These are phyloP conservation scores for Cephalotrichum gorgonifer DNA, from an alignment of 2,329 filamentous ascomycete genomes.

Conservation along the genomic window DNA sequence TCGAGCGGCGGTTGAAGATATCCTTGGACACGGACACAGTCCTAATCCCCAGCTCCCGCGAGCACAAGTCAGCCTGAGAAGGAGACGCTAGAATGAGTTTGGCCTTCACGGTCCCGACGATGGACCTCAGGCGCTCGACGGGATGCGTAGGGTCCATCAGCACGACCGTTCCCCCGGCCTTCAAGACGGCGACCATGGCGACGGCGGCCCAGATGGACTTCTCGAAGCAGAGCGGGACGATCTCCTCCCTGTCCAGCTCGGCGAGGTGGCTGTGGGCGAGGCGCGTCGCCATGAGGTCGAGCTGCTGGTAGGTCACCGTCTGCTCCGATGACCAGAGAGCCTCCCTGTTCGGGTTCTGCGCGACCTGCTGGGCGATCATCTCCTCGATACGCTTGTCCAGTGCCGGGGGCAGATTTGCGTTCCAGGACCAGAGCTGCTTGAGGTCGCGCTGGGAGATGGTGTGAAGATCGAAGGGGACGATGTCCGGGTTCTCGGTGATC, in stretches of 20 bases:
- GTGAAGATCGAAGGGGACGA: no score
- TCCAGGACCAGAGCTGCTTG: constrained; percentile 35
- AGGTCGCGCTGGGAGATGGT: constrained; percentile 17
- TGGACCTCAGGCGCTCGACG: constrained; percentile 29
- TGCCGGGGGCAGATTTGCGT: constrained; percentile 26
- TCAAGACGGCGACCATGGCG: constrained; percentile 34
- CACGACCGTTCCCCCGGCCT: constrained; percentile 34
- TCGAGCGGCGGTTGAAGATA: constrained; percentile 10
- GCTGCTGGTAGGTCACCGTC: constrained; percentile 31
- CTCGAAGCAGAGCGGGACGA: constrained; percentile 38
- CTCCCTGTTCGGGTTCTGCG: constrained; percentile 21
- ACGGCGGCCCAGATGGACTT: constrained; percentile 36
- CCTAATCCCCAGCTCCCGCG: not conserved
- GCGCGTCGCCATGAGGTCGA: constrained; percentile 28
- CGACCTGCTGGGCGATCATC: constrained; percentile 27
- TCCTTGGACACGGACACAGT: not conserved
- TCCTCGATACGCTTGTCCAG: constrained; percentile 35
- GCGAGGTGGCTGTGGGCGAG: constrained; percentile 27
- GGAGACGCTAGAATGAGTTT: constrained; percentile 25
- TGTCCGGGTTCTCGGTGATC: not conserved
- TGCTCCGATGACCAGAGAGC: constrained; percentile 42
- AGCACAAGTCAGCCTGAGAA: not conserved
- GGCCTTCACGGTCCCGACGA: constrained; percentile 30
- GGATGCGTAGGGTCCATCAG: constrained; percentile 36
- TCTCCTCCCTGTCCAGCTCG: constrained; percentile 36